Evolutionary conservation across 2,329 filamentous ascomycete genomes (phyloP).

Genomic region (Nemania serpens): DNA sequence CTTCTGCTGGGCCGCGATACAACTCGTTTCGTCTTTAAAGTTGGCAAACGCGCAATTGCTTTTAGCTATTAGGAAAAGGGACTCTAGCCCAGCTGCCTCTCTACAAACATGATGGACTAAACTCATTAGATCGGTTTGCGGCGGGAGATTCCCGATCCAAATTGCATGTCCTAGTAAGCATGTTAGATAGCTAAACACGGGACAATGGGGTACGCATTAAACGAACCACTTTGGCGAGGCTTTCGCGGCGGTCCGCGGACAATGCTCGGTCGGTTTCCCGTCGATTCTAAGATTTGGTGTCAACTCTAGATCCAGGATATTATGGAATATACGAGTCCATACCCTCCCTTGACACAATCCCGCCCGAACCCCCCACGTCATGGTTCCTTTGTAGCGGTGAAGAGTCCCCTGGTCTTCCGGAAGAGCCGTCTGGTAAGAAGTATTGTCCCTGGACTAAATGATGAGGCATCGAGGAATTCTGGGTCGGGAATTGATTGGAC

Average conservation of each 20-base stretch:
- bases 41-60: conserved; percentile 98
- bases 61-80: conserved; percentile 91
- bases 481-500: conserved; percentile 44
- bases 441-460: conserved; percentile 45
- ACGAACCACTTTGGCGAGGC: conserved; percentile 65
- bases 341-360: conserved; percentile 36
- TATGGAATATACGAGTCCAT: conserved; percentile 21
- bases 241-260: conserved; percentile 61
- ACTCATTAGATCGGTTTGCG: conserved; percentile 77
- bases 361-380: conserved; percentile 21
- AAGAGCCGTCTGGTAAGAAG: conserved; percentile 37
- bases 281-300: conserved; percentile 35
- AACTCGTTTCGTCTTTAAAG: conserved; percentile 80
- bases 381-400: conserved; percentile 33
- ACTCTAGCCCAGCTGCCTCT: conserved; percentile 79
- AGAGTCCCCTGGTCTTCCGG: conserved; percentile 26
- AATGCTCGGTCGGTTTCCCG: conserved; percentile 45
- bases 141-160: conserved; percentile 94
- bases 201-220: conserved; percentile 9
- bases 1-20: conserved; percentile 75
- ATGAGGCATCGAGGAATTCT: conserved; percentile 40
- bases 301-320: background rate
- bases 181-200: conserved; percentile 11
- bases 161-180: conserved; percentile 72
- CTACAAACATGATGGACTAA: conserved; percentile 91